Evolutionary conservation across 2,329 filamentous ascomycete genomes (phyloP), one percentile per base, ranked within the genome.

Genomic region (Mycosphaerella sp.): DNA sequence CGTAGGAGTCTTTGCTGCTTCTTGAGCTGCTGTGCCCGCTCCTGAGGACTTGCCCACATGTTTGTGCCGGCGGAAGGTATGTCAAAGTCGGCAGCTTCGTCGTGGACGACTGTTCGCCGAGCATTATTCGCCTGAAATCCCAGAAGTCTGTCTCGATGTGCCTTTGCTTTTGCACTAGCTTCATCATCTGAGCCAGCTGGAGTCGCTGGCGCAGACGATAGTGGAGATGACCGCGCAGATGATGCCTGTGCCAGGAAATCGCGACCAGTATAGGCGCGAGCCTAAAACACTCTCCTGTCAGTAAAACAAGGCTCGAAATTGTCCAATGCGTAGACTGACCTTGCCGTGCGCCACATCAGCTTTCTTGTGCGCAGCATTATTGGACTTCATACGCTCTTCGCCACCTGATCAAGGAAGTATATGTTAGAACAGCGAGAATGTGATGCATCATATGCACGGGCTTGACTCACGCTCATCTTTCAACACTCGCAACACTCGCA

Each of bases 51-150:
- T 44, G 89, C 86, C 89, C 89, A 95, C 72, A 93, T 85, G 60
- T 80, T 89, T 4, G 79, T 75, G 5, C 82, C 80, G 28, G 73
- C 68, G 62, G 46, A 74, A 0, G 82, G 80, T 0, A 80, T 80
- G 59, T 87, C 84, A 57, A 81, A 85, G 63, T 87, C 84, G 1
- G 84, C 81, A 0, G 89, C 89, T 71, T 95, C 89, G 62, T 96
- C 90, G 34, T 89, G 81, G 13, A 96, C 85, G 13, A 84, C 87
- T 1, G 90, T 96, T 39, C 90, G 78, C 53, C 80, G 80, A 0
- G 89, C 88, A 59, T 95, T 95, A 62, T 95, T 84, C 1, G 87
- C 83, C 67, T 96, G 90, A 66, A 89, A 95, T 1, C 76, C 78
- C 9, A 95, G 78, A 1, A 96, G 76, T 62, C 80, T 87, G 66